Evolutionary conservation across 495 filamentous ascomycete genomes (phyloP), one percentile per base, ranked within the genome.

Genomic region (Tuber indicum): DNA sequence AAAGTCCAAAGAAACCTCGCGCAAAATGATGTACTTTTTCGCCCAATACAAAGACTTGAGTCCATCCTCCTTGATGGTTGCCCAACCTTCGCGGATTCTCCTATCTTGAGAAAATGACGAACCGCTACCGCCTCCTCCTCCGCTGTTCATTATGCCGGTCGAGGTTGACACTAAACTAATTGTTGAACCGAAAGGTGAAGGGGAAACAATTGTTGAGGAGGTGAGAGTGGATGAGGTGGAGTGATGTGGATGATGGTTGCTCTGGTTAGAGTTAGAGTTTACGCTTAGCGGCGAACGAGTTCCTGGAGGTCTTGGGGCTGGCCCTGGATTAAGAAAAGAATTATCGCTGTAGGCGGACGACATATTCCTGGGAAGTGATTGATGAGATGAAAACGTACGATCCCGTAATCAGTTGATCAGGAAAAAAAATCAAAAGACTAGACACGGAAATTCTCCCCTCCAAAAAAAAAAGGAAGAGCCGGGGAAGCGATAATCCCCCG

Each of bases 291-390:
- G 91, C 75, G 93, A 92, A 76, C 92, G 91, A 81, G 95, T 92
- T 58, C 90, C 91, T 21, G 96, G 96, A 71, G 96, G 96, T 78
- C 92, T 90, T 70, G 96, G 96, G 75, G 96, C 95, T 71, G 96
- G 95, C 72, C 96, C 93, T 75, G 96, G 94, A 83, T 98, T 98
- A 92, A 98, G 96, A 86, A 99, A 99, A 39, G 78, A 73, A 73
- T 74, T 81, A 46, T 83, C 78, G 74, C 76, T 78, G 71, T 82
- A 82, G 41, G 74, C 66, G 74, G 75, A 77, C 41, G 78, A 80
- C 58, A 66, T 66, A 36, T 66, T 36, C 58, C 58, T 32, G 26
- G 52, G 62, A 75, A 73, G 45, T 70, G 46, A 42, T 72, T 58
- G 73, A 46, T 72, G 71, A 72, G 71, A 46, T 71, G 45, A 74